phyloP scores from a whole-genome alignment of 305 asterid genomes.

The Andrographis paniculata region DNA sequence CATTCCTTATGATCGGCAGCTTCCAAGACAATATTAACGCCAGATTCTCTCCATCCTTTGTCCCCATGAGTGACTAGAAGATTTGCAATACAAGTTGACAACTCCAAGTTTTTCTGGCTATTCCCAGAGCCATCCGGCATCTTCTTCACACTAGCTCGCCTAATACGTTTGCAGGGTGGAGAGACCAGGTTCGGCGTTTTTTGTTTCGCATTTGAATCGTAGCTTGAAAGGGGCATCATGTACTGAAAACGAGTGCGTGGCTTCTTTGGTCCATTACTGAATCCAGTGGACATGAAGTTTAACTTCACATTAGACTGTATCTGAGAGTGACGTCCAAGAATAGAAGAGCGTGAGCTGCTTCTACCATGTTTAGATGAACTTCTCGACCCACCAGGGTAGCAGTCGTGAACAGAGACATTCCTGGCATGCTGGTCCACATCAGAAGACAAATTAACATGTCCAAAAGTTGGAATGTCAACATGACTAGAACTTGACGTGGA shows the following conservation, averaged over 20 bases:
- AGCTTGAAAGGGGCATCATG: conserved; percentile 64
- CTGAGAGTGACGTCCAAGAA: conserved; percentile 45
- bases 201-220: conserved; percentile 40
- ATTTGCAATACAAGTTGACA: conserved; percentile 58
- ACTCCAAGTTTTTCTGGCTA: conserved; percentile 55
- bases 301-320: conserved; percentile 48
- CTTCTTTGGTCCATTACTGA: conserved; percentile 80
- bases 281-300: conserved; percentile 40
- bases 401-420: conserved; percentile 32
- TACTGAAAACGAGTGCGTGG: conserved; percentile 92
- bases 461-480: no score
- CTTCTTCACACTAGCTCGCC: conserved; percentile 84
- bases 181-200: conserved; percentile 45
- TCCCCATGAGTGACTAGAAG: conserved; percentile 67
- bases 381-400: conserved; percentile 32
- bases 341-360: conserved; percentile 43
- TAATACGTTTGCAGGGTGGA: conserved; percentile 71
- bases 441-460: no score
- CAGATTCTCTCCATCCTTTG: conserved; percentile 95
- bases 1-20: conserved; percentile 81
- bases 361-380: conserved; percentile 34
- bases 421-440: conserved; percentile 31
- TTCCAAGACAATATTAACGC: conserved; percentile 68
- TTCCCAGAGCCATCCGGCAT: conserved; percentile 47
- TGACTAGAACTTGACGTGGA: no score